phyloP scores from a whole-genome alignment of 139 green algal species.

The Haematococcus lacustris region DNA sequence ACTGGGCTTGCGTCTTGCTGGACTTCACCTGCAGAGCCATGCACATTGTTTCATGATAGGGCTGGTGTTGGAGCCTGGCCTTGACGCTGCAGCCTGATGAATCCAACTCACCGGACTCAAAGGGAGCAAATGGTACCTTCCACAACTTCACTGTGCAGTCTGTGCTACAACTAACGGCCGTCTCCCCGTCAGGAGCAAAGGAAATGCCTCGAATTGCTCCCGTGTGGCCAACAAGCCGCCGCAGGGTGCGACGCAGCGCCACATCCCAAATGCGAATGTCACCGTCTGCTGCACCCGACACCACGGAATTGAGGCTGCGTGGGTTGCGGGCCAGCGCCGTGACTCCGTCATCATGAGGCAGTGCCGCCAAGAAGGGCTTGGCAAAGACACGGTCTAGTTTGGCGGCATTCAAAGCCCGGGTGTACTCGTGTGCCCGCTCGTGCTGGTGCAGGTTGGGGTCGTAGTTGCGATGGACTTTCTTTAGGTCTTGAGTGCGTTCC shows the following conservation, averaged over 20 bases:
- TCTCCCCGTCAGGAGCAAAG: slow-evolving; percentile 69
- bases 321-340: slow-evolving; percentile 78
- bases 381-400: slow-evolving; percentile 95
- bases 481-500: slow-evolving; percentile 71
- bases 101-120: too few species aligned
- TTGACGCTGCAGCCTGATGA: too few species aligned
- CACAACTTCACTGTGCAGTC: slow-evolving; percentile 86
- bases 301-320: slow-evolving; percentile 66
- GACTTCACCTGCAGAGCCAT: slow-evolving; percentile 52
- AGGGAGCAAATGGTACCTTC: slow-evolving; percentile 78
- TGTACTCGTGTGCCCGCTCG: slow-evolving; percentile 91
- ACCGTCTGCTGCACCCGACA: slow-evolving; percentile 62
- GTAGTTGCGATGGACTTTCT: slow-evolving; percentile 86
- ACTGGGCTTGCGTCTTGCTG: slow-evolving; percentile 45
- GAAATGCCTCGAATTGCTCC: slow-evolving; percentile 69
- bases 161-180: slow-evolving; percentile 66
- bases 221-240: slow-evolving; percentile 68
- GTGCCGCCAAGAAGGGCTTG: slow-evolving; percentile 87
- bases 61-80: too few species aligned
- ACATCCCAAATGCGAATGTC: slow-evolving; percentile 87
- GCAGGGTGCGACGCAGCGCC: slow-evolving; percentile 53
- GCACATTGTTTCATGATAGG: too few species aligned
- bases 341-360: slow-evolving; percentile 87
- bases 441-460: slow-evolving; percentile 84
- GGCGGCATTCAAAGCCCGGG: slow-evolving; percentile 78